phyloP scores from a whole-genome alignment of 148 eudicot species.

The Diospyros lotus region DNA sequence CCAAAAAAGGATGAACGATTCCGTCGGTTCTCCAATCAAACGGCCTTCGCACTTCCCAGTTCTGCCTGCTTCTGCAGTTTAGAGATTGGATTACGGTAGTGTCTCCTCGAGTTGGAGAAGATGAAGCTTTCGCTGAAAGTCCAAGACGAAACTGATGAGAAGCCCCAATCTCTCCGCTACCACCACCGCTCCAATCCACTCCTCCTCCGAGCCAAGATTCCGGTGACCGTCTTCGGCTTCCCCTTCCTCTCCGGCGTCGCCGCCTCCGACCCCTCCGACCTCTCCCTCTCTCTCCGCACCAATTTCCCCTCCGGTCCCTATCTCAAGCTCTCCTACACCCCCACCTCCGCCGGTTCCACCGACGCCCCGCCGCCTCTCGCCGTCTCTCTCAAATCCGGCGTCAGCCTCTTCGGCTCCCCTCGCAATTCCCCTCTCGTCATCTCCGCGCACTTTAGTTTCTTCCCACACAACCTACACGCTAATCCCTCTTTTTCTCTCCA shows the following conservation, averaged over 20 bases:
- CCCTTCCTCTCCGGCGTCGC: constrained; percentile 64
- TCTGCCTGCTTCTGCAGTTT: too few relatives aligned
- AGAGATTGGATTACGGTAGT: too few relatives aligned
- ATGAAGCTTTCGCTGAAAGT: constrained; percentile 64
- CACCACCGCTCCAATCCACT: constrained; percentile 36
- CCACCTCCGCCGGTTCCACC: constrained; percentile 34
- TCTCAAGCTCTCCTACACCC: constrained; percentile 68
- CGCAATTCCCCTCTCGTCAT: constrained; percentile 63
- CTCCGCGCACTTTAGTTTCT: constrained; percentile 54
- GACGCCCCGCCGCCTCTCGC: constrained; percentile 32
- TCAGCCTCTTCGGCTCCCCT: constrained; percentile 70
- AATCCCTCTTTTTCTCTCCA: constrained; percentile 60
- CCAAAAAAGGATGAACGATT: too few relatives aligned
- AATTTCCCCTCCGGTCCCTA: constrained; percentile 72
- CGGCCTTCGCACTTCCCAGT: too few relatives aligned
- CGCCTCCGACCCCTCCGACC: constrained; percentile 71
- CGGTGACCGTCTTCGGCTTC: constrained; percentile 55
- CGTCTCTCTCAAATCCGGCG: constrained; percentile 69
- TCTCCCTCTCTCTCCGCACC: constrained; percentile 71
- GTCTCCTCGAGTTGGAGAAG: neutral
- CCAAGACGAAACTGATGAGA: constrained; percentile 39
- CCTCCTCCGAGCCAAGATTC: constrained; percentile 75
- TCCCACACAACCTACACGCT: constrained; percentile 31
- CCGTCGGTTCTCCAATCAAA: too few relatives aligned
- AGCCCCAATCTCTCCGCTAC: constrained; percentile 22